Percentiles rank a stretch among this genome's conserved stretches.
phyloP scores from a whole-genome alignment of 2,329 filamentous ascomycete genomes.

The Pseudocercospora fijiensis region DNA sequence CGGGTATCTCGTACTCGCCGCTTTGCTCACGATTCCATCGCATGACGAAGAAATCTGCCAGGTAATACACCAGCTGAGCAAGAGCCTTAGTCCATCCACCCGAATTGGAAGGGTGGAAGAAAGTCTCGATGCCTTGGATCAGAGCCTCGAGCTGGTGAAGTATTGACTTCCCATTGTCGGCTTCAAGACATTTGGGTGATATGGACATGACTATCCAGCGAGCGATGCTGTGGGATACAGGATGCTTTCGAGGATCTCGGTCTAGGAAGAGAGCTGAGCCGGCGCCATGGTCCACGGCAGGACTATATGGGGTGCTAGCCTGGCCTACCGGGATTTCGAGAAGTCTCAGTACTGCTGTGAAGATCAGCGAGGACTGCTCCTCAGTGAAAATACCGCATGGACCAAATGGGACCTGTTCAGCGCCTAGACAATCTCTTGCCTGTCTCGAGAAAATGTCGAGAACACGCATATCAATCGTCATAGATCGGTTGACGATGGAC shows the following conservation, averaged over 20 bases:
- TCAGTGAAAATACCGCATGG: conserved; percentile 88
- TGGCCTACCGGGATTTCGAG: conserved; percentile 97
- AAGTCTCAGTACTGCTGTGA: conserved; percentile 83
- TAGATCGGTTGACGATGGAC: conserved; percentile 89
- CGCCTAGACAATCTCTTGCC: conserved; percentile 76
- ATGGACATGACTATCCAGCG: conserved; percentile 91
- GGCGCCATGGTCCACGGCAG: conserved; percentile 73
- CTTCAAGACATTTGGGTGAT: conserved; percentile 76
- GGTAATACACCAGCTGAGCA: conserved; percentile 85
- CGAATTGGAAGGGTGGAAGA: conserved; percentile 97
- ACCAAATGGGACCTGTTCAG: conserved; percentile 73
- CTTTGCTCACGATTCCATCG: conserved; percentile 95
- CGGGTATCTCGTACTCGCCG: conserved; percentile 83
- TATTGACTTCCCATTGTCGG: conserved; percentile 66
- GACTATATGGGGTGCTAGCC: conserved; percentile 86
- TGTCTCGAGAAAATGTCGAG: conserved; percentile 87
- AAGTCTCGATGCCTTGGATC: conserved; percentile 93
- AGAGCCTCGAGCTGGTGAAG: conserved; percentile 83
- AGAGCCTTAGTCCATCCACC: conserved; percentile 88
- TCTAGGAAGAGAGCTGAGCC: conserved; percentile 70
- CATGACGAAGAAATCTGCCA: conserved; percentile 95
- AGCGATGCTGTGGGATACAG: conserved; percentile 85
- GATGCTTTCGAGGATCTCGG: conserved; percentile 90
- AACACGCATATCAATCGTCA: conserved; percentile 79
- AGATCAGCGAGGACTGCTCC: conserved; percentile 88